Evolutionary conservation across 106 monocot species (phyloP), one percentile per base, ranked within the genome.

Genomic region (Platanthera zijinensis): DNA sequence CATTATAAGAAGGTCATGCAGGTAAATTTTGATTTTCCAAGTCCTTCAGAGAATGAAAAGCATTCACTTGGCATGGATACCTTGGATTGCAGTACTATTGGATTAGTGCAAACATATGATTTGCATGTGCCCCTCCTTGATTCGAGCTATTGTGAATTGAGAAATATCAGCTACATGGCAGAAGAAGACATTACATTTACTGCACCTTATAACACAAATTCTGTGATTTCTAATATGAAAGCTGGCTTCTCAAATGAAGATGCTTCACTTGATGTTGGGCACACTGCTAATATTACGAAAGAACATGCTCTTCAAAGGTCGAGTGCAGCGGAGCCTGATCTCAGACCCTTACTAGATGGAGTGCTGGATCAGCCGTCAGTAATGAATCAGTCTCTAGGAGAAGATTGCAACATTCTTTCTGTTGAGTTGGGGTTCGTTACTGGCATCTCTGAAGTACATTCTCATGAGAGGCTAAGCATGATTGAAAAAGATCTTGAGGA

Each of bases 181-280:
- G 48, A 17, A 70, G 70, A 8, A 70, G 48, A 12, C 14, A 15
- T 47, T 6, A 15, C 47, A 47, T 45, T 6, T 47, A 48, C 17
- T 70, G 12, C 4, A 1, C 6, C 70, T 17, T 21, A 73, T 49
- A 52, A 53, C 25, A 15, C 50, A 69, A 47, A 14, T 10, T 66
- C 63, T 13, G 79, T 73, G 13, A 15, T 59, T 48, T 54, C 74
- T 59, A 53, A 78, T 8, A 78, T 52, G n/a, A 76, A 68, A 72
- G 18, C 18, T 51, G 75, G 53, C 39, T 48, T 72, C 18, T 66
- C 10, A 54, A n/a, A 18, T 74, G 66, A 76, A 22, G 5, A 77
- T 70, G 49, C 7, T 52, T 67, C 63, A 70, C 73, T 67, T 67
- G 57, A 49, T 68, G 39, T 7, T 66, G 66, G 0, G 18, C 66